Base-by-base conservation (phyloP, 345 rosid species). In the Durio zibethinus region DNA sequence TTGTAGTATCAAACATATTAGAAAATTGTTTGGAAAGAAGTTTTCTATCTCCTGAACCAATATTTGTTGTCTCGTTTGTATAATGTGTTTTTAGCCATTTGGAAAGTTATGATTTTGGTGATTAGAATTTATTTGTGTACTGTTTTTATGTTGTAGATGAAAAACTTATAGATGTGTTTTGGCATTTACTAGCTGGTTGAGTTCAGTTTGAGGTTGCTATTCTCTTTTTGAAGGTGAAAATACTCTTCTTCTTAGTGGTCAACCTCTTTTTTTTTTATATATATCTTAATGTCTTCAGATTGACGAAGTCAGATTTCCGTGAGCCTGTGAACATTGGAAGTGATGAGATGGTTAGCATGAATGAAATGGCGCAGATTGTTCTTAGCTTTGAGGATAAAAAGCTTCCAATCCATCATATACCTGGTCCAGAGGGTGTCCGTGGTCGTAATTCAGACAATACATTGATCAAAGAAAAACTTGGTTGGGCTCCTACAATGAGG, bases 271-370 rank as follows among this genome's bases (percentile, higher is more conserved):
- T 33, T 23, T 16, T 61, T 62, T 27, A 62, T 16, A 20, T n/a
- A n/a, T n/a, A n/a, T n/a, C n/a, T 76, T 2, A 14, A 47, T 76
- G 1, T 76, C 47, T 78, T 52, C 53, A 96, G 99, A 79, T 88
- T 97, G 88, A 97, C 97, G 0, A 97, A 94, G 82, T 94, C 99
- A 16, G 98, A 97, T 83, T 97, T 97, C 88, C 93, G 90, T 57
- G 99, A 97, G 93, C 98, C 99, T 0, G 93, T 96, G 79, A 96
- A 96, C 86, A 96, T 96, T 8, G 99, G 99, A 82, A 96, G 99
- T 35, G 99, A 96, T 84, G 99, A 96, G 89, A 93, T 93, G 98
- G 99, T 96, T 71, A 92, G 99, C 93, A 96, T 96, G 99, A 96
- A 96, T 69, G 97, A 89, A 86, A 93, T 96, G 98, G 98, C 99